These are phyloP conservation scores for Apiospora phragmitis DNA, from an alignment of 2,329 filamentous ascomycete species.

Conservation along the genomic window DNA sequence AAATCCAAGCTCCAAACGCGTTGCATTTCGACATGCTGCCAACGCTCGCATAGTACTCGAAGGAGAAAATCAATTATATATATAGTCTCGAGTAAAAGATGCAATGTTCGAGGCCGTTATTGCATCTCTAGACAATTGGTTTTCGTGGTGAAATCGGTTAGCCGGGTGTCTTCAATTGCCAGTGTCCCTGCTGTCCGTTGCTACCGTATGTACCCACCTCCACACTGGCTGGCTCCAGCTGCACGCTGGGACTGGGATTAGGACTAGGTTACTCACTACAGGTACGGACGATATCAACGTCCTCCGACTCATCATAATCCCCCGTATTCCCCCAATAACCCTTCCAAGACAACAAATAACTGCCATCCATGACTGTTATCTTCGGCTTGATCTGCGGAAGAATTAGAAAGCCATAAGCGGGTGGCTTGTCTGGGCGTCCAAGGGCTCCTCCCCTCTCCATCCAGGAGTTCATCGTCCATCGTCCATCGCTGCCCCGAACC, in stretches of 20 bases:
- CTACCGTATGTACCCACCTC: background rate
- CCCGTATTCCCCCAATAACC: background rate
- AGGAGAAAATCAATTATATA: too few relatives aligned
- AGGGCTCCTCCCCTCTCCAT: background rate
- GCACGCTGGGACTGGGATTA: background rate
- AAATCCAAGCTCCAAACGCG: too few relatives aligned
- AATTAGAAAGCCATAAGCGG: background rate
- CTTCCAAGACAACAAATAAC: background rate
- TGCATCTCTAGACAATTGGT: too few relatives aligned
- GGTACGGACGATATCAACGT: slow-evolving; percentile 4
- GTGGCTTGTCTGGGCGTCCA: background rate
- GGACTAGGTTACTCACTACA: slow-evolving; percentile 4
- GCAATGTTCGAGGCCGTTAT: too few relatives aligned
- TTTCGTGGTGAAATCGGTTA: too few relatives aligned
- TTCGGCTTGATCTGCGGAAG: background rate
- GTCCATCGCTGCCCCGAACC: background rate
- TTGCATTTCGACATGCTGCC: too few relatives aligned
- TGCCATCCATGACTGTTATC: background rate
- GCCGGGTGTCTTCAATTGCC: too few relatives aligned
- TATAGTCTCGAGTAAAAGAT: too few relatives aligned
- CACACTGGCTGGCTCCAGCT: background rate
- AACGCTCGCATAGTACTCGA: too few relatives aligned
- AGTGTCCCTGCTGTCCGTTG: too few relatives aligned
- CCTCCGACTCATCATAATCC: slow-evolving; percentile 1
- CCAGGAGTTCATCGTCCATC: slow-evolving; percentile 1